A percentile compares a stretch with the other conserved stretches of the same genome.
Conservation (phyloP, 169 alveolate species). For the Neospora caninum region DNA sequence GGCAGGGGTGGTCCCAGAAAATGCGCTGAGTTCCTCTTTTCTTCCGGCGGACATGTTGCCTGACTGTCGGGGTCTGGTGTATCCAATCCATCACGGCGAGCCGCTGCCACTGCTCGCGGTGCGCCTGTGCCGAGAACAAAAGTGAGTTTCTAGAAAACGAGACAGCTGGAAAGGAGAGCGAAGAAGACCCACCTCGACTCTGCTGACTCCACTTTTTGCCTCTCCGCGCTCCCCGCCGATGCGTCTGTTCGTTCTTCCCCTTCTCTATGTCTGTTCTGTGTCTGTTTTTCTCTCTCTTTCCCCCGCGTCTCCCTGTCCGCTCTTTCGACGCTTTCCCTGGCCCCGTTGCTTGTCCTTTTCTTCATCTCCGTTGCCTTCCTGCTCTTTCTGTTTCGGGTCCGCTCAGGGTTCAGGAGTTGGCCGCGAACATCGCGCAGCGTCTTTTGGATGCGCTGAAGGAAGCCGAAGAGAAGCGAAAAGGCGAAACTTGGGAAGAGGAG, state of each 20-base stretch:
- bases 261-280: neutral
- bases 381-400: too few relatives aligned
- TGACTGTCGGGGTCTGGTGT: neutral
- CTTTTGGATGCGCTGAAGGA: constrained; percentile 2
- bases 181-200: too few relatives aligned
- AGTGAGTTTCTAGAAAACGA: neutral
- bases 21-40: neutral
- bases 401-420: neutral
- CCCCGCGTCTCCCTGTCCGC: neutral
- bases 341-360: too few relatives aligned
- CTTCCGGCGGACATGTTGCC: neutral
- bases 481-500: neutral
- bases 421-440: constrained; percentile 6
- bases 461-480: neutral
- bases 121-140: neutral
- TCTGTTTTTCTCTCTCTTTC: too few relatives aligned
- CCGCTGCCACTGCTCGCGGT: constrained; percentile 1
- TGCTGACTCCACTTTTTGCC: too few relatives aligned
- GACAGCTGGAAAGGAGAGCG: neutral
- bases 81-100: neutral
- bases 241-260: too few relatives aligned
- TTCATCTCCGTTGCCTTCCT: too few relatives aligned
- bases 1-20: too few relatives aligned
- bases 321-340: too few relatives aligned
- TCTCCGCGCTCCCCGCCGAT: too few relatives aligned